Percentiles rank a stretch among this genome's conserved stretches.
Conservation (phyloP, 108 stramenopile species). For the Schizochytrium sp. region DNA sequence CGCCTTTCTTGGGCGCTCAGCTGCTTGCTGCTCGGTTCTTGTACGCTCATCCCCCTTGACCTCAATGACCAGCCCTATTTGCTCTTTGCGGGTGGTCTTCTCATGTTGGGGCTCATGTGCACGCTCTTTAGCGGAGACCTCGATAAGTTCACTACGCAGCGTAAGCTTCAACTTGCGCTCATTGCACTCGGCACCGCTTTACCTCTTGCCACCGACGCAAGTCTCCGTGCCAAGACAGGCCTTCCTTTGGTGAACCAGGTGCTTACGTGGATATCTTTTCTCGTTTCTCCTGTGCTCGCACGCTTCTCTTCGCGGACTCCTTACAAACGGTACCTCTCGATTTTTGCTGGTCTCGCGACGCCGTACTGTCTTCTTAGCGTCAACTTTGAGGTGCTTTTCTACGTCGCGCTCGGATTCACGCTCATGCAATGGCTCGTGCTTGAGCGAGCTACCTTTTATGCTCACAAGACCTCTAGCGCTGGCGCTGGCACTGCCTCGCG, state of each 20-base stretch:
- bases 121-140: not conserved
- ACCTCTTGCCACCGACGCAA: not conserved
- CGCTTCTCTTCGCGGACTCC: not conserved
- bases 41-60: not conserved
- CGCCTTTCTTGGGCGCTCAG: not conserved
- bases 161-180: not conserved
- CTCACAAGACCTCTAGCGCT: not conserved
- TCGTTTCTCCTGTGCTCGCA: not conserved
- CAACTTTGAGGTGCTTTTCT: not conserved
- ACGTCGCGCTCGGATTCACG: not conserved
- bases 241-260: not conserved
- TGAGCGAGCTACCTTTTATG: not conserved
- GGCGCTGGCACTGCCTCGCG: not conserved
- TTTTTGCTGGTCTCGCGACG: not conserved
- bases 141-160: not conserved
- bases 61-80: not conserved
- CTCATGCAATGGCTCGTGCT: conserved; percentile 7
- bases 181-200: not conserved
- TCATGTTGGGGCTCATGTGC: not conserved
- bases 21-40: not conserved
- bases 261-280: not conserved
- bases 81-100: not conserved
- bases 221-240: not conserved
- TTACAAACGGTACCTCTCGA: conserved; percentile 3
- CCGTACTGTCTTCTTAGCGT: not conserved